These are phyloP conservation scores for Polyplosphaeria fusca DNA, from an alignment of 495 filamentous ascomycete genomes.

Conservation along the genomic window DNA sequence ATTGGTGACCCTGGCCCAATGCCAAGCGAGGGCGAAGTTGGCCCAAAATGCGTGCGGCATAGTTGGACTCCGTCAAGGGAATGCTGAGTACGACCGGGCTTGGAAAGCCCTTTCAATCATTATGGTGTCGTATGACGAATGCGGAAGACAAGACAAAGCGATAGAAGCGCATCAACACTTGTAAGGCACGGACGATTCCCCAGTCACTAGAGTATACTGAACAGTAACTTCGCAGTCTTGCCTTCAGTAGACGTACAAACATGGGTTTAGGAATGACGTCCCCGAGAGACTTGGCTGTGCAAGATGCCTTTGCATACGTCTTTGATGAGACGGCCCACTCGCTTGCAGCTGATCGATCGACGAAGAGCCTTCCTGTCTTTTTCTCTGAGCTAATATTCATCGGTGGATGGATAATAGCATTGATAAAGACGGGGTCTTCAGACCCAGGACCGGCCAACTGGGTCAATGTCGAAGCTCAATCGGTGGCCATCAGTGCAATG, in stretches of 20 bases:
- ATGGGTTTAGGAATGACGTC: background rate
- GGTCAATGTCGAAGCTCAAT: slow-evolving; percentile 12
- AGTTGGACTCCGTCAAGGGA: background rate
- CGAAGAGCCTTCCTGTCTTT: slow-evolving; percentile 10
- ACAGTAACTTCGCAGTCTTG: too few relatives aligned
- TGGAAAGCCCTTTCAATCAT: slow-evolving; percentile 21
- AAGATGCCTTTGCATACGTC: background rate
- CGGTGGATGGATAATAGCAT: slow-evolving; percentile 13
- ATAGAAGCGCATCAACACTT: background rate
- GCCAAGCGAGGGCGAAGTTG: background rate
- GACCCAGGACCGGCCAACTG: slow-evolving; percentile 15
- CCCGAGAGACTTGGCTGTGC: background rate
- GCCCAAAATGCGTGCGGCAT: background rate
- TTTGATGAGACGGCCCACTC: slow-evolving; percentile 13
- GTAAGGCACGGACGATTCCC: too few relatives aligned
- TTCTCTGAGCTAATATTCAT: slow-evolving; percentile 15
- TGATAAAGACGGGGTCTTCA: slow-evolving; percentile 7
- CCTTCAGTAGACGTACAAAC: background rate
- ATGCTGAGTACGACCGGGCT: slow-evolving; percentile 5
- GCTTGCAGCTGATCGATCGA: slow-evolving; percentile 12
- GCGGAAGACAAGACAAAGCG: slow-evolving; percentile 7
- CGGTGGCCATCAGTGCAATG: slow-evolving; percentile 6
- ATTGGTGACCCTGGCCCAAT: slow-evolving; percentile 15
- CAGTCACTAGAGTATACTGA: too few relatives aligned
- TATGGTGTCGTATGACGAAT: slow-evolving; percentile 21